Evolutionary conservation across 768 basidiomycete genomes (phyloP).

Genomic region (Boletus pseudo-olivaceus): DNA sequence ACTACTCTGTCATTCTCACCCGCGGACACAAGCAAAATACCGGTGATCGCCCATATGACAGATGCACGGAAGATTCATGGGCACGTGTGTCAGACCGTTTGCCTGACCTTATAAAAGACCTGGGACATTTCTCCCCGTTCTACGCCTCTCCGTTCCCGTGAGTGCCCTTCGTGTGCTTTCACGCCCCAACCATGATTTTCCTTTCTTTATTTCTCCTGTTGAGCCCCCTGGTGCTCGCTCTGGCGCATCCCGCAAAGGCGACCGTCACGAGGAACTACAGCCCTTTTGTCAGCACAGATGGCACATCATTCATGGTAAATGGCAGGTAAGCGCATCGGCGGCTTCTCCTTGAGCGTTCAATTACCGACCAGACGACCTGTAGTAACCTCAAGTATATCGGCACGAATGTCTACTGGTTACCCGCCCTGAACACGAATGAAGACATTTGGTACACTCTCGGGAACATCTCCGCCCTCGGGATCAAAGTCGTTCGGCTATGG

Average conservation of each 20-base stretch:
- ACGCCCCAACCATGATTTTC: constrained; percentile 35
- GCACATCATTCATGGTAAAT: constrained; percentile 50
- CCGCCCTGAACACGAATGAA: constrained; percentile 45
- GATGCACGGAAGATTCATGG: neutral
- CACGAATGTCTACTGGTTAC: constrained; percentile 69
- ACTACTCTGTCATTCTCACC: neutral
- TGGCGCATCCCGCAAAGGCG: constrained; percentile 33
- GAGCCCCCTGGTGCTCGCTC: constrained; percentile 30
- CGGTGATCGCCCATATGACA: neutral
- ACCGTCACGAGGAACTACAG: constrained; percentile 28
- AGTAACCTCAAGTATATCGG: constrained; percentile 45
- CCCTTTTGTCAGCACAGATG: constrained; percentile 44
- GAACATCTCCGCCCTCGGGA: constrained; percentile 52
- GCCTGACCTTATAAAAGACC: constrained; percentile 20
- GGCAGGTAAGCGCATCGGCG: constrained; percentile 39
- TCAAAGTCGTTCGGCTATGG: constrained; percentile 65
- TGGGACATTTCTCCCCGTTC: neutral
- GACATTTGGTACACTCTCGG: constrained; percentile 59
- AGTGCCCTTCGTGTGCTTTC: constrained; percentile 1
- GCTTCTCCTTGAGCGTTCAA: neutral
- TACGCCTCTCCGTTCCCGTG: neutral
- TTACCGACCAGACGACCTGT: constrained; percentile 23
- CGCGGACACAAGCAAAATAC: constrained; percentile 1
- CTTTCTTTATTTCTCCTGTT: constrained; percentile 29
- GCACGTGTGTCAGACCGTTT: constrained; percentile 13